Conservation (phyloP, 2,329 filamentous ascomycete species). For the Elsinoe arachidis region DNA sequence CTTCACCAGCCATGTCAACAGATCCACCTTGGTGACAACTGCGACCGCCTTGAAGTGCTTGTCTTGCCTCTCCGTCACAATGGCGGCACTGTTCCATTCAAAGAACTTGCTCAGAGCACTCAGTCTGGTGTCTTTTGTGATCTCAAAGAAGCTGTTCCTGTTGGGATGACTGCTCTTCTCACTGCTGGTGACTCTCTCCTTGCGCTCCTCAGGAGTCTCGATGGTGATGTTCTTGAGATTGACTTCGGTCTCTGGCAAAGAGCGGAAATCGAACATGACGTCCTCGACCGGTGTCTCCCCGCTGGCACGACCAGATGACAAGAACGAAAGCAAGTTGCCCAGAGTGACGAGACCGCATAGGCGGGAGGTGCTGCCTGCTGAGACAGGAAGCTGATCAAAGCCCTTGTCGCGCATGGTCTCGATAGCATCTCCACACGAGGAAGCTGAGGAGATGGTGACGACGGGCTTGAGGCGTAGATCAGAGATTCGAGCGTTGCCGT, state of each 20-base stretch:
- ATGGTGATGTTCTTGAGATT: conserved; percentile 59
- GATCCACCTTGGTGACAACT: conserved; percentile 91
- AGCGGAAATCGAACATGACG: conserved; percentile 95
- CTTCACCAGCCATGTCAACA: conserved; percentile 85
- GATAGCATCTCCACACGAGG: conserved; percentile 75
- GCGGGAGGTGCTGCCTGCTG: conserved; percentile 52
- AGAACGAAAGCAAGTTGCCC: conserved; percentile 85
- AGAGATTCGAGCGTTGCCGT: conserved; percentile 68
- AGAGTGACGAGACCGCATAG: conserved; percentile 91
- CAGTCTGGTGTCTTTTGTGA: conserved; percentile 82
- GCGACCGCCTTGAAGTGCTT: conserved; percentile 63
- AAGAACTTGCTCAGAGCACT: conserved; percentile 83
- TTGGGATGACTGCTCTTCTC: conserved; percentile 36
- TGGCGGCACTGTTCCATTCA: conserved; percentile 94
- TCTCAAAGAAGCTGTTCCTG: conserved; percentile 74
- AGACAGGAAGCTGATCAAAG: conserved; percentile 93
- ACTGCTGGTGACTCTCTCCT: conserved; percentile 24
- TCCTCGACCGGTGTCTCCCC: conserved; percentile 66
- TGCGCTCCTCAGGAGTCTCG: conserved; percentile 33
- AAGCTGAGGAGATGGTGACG: conserved; percentile 66
- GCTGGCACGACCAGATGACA: conserved; percentile 72
- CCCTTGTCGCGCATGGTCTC: conserved; percentile 98
- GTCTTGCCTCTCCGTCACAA: conserved; percentile 72
- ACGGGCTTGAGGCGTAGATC: conserved; percentile 87
- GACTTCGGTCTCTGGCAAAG: conserved; percentile 81